Base-by-base conservation (phyloP, 164 flowering plant species). In the Dillenia suffruticosa region DNA sequence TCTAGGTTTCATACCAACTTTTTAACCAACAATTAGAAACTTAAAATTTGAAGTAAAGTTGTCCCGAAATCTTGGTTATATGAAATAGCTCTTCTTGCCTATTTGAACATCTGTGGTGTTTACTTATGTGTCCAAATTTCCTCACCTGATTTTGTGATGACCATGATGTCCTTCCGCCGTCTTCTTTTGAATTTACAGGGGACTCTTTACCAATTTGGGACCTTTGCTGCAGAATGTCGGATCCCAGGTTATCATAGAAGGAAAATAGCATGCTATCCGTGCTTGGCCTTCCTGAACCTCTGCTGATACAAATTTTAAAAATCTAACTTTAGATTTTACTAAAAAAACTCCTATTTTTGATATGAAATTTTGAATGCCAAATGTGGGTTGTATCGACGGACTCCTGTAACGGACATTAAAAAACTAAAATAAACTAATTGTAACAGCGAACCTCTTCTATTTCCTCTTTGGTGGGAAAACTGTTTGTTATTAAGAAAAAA, bases 201-300 rank as follows among this genome's bases (percentile, higher is more conserved):
- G 24, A 59, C n/a, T 70, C 77, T 43, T 56, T 14, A 44, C 22
- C 0, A 44, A 4, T 15, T 79, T 76, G 13, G 44, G 14, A 56
- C 66, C 83, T 51, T 82, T 73, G 62, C 73, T 51, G 63, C 55
- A 64, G 60, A 74, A 76, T 40, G 7, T 67, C 73, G n/a, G 59
- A 16, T 3, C 82, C 86, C 52, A 71, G 2, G 44, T 49, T 62
- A 24, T 88, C 92, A 53, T 60, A 75, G 32, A 62, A 49, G 7
- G 79, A 66, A 44, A 92, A 73, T 50, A 63, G 67, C 62, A 57
- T 48, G 16, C 72, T 74, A 15, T 88, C 97, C 0, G 51, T 63
- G 76, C 96, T 91, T 46, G 88, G 84, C 70, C 87, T 76, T n/a
- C 72, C 79, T 26, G 40, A 26, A 32, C 40, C 40, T 32, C 40